Evolutionary conservation across 495 filamentous ascomycete species (phyloP).

Genomic region (Penicillium flavigenum): DNA sequence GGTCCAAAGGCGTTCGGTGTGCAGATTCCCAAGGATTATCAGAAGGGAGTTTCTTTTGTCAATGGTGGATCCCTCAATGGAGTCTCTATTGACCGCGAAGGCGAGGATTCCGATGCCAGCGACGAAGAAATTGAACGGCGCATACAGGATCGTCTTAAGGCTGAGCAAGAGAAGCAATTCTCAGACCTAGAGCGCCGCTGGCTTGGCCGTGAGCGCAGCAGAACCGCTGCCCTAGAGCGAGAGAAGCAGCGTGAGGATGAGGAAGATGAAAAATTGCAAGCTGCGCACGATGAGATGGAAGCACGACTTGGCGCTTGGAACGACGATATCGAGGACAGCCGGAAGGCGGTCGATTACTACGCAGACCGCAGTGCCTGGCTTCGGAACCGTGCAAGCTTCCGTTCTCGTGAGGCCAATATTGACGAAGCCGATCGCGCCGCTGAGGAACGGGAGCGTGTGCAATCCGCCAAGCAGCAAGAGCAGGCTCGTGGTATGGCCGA

Average conservation of each 20-base stretch:
- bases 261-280: slow-evolving; percentile 55
- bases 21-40: slow-evolving; percentile 74
- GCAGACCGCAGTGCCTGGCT: slow-evolving; percentile 80
- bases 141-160: slow-evolving; percentile 64
- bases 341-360: slow-evolving; percentile 80
- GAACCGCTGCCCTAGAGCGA: slow-evolving; percentile 78
- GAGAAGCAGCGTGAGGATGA: slow-evolving; percentile 76
- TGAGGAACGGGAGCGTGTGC: slow-evolving; percentile 72
- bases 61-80: slow-evolving; percentile 75
- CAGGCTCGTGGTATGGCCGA: slow-evolving; percentile 85
- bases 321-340: slow-evolving; percentile 74
- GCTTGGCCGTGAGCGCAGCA: slow-evolving; percentile 82
- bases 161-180: slow-evolving; percentile 77
- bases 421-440: slow-evolving; percentile 80
- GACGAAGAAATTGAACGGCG: slow-evolving; percentile 83
- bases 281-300: slow-evolving; percentile 70
- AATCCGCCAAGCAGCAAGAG: slow-evolving; percentile 68
- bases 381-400: slow-evolving; percentile 71
- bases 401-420: slow-evolving; percentile 65
- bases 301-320: slow-evolving; percentile 78
- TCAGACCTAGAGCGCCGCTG: slow-evolving; percentile 84
- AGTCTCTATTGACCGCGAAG: slow-evolving; percentile 62
- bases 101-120: slow-evolving; percentile 84
- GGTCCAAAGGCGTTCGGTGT: slow-evolving; percentile 72
- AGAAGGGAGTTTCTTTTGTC: slow-evolving; percentile 82